Evolutionary conservation across 2,329 filamentous ascomycete species (phyloP), one percentile per base, ranked within the genome.

Genomic region (Zymoseptoria tritici): DNA sequence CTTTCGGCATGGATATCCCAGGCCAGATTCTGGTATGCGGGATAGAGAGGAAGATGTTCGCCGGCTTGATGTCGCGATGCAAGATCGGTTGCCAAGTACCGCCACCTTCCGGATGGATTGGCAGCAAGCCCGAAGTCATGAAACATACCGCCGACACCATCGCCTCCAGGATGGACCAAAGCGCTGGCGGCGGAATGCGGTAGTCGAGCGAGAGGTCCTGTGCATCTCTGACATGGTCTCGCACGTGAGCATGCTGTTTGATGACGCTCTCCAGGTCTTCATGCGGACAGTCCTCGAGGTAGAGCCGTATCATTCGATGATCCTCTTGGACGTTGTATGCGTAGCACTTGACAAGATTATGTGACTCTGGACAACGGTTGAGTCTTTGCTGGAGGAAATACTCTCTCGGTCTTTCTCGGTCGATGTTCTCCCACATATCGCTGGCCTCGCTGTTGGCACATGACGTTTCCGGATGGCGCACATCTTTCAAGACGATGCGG

Each of bases 1-100:
- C 62, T 13, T 68, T 56, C 16, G 68, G 31, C n/a, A 63, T 56
- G 0, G 68, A 69, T 1, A 70, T 29, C 9, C 62, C 63, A 22
- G 51, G 58, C 42, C 53, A 19, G 19, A n/a, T 21, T 16, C 50
- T 49, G 11, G 20, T 19, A 2, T 49, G 50, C 7, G 21, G 11
- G 62, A 64, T 65, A n/a, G 58, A 55, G 7, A 70, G 52, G 57
- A 69, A 68, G 57, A 67, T 52, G 55, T 71, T 70, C 0, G 55
- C 56, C 0, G 58, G 57, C 50, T 70, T 70, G 42, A 70, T 59
- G 57, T 70, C 69, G 13, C 61, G 53, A 49, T 71, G 66, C 9
- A 71, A 36, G 20, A 67, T 54, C 5, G 55, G 46, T 11, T 42
- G 24, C 5, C 36, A 42, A 16, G 24, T 26, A 26, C 31, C 31